phyloP scores from a whole-genome alignment of 257 asterid species.

The Primulina eburnea region DNA sequence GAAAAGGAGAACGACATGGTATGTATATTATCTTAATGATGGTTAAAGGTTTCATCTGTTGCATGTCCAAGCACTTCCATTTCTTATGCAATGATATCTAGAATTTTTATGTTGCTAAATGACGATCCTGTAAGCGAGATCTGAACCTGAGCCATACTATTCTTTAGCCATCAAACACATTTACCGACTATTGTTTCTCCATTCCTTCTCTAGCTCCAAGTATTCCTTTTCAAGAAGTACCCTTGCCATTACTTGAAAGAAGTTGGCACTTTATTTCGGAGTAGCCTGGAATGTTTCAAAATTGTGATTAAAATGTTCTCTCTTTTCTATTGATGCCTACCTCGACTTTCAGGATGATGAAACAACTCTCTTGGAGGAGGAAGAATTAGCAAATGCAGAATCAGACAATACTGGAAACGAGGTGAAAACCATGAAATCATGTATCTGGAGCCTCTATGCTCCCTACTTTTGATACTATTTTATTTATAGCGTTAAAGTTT shows the following conservation, averaged over 20 bases:
- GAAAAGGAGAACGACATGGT: constrained; percentile 60
- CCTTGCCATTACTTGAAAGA: constrained; percentile 6
- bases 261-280: constrained; percentile 11
- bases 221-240: constrained; percentile 13
- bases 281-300: constrained; percentile 10
- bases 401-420: constrained; percentile 49
- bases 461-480: constrained; percentile 9
- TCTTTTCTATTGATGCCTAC: constrained; percentile 17
- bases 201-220: constrained; percentile 7
- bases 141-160: constrained; percentile 15
- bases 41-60: constrained; percentile 8
- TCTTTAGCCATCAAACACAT: constrained; percentile 6
- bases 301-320: constrained; percentile 10
- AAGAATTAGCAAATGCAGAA: constrained; percentile 74
- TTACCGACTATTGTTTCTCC: background rate
- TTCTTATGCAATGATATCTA: constrained; percentile 5
- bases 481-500: constrained; percentile 13
- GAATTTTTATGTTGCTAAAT: constrained; percentile 12
- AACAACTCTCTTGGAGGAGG: constrained; percentile 88
- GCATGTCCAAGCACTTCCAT: constrained; percentile 3
- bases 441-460: constrained; percentile 16
- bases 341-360: constrained; percentile 77
- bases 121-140: background rate
- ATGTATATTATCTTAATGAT: constrained; percentile 27
- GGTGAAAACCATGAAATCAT: constrained; percentile 35